Evolutionary conservation across 768 basidiomycete species (phyloP).

Genomic region (Pleurotus platypus): DNA sequence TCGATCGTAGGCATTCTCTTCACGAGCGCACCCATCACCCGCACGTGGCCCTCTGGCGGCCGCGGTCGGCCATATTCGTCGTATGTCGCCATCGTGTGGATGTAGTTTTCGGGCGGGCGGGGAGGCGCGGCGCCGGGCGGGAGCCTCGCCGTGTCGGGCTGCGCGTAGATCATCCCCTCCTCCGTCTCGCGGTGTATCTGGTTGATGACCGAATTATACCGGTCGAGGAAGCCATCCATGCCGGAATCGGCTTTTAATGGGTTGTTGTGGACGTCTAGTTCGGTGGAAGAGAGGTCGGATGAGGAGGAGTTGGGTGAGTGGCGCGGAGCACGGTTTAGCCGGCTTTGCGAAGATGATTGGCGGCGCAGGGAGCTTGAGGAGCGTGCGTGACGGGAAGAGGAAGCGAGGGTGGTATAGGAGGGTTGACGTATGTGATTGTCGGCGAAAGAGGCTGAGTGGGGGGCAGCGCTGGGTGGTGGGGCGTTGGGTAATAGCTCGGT

Average conservation of each 20-base stretch:
- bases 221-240: conserved; percentile 40
- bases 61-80: conserved; percentile 16
- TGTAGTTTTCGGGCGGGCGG: conserved; percentile 12
- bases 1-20: conserved; percentile 82
- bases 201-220: conserved; percentile 46
- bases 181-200: conserved; percentile 54
- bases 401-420: conserved; percentile 5
- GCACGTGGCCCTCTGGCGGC: conserved; percentile 48
- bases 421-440: neutral
- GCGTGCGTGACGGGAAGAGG: neutral
- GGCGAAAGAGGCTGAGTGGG: conserved; percentile 1
- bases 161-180: conserved; percentile 36
- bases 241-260: conserved; percentile 27
- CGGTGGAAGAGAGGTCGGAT: neutral
- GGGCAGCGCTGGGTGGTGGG: neutral
- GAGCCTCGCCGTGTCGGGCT: conserved; percentile 17
- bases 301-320: neutral
- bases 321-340: neutral
- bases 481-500: neutral
- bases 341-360: neutral
- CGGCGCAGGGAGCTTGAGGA: conserved; percentile 2
- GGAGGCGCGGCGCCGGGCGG: neutral
- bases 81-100: conserved; percentile 13
- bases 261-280: conserved; percentile 1
- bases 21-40: conserved; percentile 60